Evolutionary conservation across 2,329 filamentous ascomycete genomes (phyloP).

Genomic region (Ophiosphaerella narmari): DNA sequence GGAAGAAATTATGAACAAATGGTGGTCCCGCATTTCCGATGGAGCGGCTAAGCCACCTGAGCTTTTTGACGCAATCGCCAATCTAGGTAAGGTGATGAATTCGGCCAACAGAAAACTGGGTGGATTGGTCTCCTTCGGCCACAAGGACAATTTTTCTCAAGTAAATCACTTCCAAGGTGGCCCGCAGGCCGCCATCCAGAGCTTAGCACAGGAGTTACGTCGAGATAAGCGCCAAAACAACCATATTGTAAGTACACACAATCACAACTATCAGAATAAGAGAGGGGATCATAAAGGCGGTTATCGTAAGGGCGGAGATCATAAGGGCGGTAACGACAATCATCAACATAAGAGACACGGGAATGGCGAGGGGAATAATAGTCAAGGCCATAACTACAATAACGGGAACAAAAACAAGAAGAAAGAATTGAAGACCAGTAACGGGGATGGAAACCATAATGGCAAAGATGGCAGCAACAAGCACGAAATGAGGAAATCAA

Average conservation of each 20-base stretch:
- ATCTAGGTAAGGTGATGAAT: neutral
- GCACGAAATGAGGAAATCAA: neutral
- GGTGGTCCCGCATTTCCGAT: neutral
- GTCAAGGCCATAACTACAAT: neutral
- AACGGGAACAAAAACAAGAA: constrained; percentile 2
- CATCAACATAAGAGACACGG: no score
- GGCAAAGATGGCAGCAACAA: neutral
- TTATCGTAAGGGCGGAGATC: no score
- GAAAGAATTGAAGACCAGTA: neutral
- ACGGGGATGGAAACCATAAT: neutral
- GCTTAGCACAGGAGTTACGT: neutral
- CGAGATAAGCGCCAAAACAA: neutral
- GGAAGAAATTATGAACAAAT: neutral
- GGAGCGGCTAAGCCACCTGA: neutral
- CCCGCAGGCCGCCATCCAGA: no score
- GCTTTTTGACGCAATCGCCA: neutral
- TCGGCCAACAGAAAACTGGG: neutral
- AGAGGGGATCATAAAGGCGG: no score
- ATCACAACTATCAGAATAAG: no score
- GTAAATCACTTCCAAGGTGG: neutral
- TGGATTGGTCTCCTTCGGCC: neutral
- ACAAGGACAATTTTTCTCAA: neutral
- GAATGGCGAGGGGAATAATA: neutral
- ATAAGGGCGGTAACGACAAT: neutral
- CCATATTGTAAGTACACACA: no score